Evolutionary conservation across 768 basidiomycete species (phyloP), one percentile per base, ranked within the genome.

Genomic region (Tulasnella sp.): DNA sequence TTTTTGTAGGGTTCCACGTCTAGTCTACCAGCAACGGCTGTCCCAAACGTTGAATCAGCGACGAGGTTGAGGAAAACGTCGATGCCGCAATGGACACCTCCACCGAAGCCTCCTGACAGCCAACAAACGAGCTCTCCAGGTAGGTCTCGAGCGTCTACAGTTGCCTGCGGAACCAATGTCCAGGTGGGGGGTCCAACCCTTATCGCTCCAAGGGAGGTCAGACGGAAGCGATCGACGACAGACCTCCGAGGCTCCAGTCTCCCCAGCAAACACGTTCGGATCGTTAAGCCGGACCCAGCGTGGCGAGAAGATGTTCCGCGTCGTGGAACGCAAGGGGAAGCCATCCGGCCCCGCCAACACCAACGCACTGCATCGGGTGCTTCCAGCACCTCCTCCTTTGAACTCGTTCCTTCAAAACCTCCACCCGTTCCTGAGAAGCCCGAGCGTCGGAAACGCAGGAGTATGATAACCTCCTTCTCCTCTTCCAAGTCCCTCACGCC

Each of bases 401-500:
- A 68, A 31, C 14, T 68, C 62, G n/a, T 31, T 18, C 62, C 62
- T 68, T 31, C 31, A 5, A 68, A 68, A 34, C 14, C 62, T 16
- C 62, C n/a, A 14, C 62, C 62, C 27, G 31, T 68, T 34, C 62
- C 62, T n/a, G 62, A 27, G 7, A 68, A 31, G n/a, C 2, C 62
- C n/a, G 62, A 68, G 62, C 62, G 62, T 68, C 62, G 27, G 3
- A 68, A 68, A 68, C 62, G 62, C 62, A 68, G 62, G 9, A 68
- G 62, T 34, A 27, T 68, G 31, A 68, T 68, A 31, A 52, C 6
- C 48, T 68, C 62, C 27, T 68, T 68, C 39, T 7, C 72, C 16
- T 46, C 39, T 18, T 74, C 72, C 72, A 74, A 74, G 18, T 74
- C 72, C 38, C 44, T 74, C 39, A 74, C 72, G 2, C 72, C 72